phyloP scores from a whole-genome alignment of 2,329 filamentous ascomycete species.

The Fusarium chlamydosporum region DNA sequence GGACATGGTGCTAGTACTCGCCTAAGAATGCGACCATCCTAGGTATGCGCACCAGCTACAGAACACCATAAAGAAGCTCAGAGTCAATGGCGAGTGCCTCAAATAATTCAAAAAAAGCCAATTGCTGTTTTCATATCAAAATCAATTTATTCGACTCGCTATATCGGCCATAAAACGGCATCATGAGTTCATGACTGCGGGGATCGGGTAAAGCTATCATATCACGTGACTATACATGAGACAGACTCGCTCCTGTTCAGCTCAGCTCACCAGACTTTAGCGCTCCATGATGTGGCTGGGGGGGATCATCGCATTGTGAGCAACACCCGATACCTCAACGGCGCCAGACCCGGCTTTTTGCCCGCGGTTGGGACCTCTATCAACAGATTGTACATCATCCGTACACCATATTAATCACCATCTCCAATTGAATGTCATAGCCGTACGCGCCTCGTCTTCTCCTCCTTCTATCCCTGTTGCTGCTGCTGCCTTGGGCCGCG shows the following conservation, averaged over 20 bases:
- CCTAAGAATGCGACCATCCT: slow-evolving; percentile 18
- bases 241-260: slow-evolving; percentile 7
- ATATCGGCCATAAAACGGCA: slow-evolving; percentile 25
- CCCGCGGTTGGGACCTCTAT: slow-evolving; percentile 42
- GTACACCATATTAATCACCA: not conserved
- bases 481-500: slow-evolving; percentile 22
- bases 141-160: slow-evolving; percentile 1
- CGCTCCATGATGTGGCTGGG: slow-evolving; percentile 51
- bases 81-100: accelerated
- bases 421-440: slow-evolving; percentile 30
- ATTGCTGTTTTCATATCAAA: not conserved
- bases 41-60: not conserved
- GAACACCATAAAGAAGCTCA: slow-evolving; percentile 7
- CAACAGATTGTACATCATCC: slow-evolving; percentile 5
- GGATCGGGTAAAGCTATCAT: slow-evolving; percentile 26
- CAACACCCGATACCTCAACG: slow-evolving; percentile 39
- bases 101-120: not conserved
- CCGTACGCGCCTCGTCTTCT: slow-evolving; percentile 1
- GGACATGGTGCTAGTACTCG: slow-evolving; percentile 39
- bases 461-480: slow-evolving; percentile 1
- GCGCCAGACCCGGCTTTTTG: slow-evolving; percentile 43
- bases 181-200: slow-evolving; percentile 53
- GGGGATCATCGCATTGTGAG: slow-evolving; percentile 24
- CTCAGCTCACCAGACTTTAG: slow-evolving; percentile 19
- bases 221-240: slow-evolving; percentile 50